Percentiles rank a stretch among this genome's conserved stretches.
phyloP scores from a whole-genome alignment of 345 rosid species.

The Eucalyptus curtisii region DNA sequence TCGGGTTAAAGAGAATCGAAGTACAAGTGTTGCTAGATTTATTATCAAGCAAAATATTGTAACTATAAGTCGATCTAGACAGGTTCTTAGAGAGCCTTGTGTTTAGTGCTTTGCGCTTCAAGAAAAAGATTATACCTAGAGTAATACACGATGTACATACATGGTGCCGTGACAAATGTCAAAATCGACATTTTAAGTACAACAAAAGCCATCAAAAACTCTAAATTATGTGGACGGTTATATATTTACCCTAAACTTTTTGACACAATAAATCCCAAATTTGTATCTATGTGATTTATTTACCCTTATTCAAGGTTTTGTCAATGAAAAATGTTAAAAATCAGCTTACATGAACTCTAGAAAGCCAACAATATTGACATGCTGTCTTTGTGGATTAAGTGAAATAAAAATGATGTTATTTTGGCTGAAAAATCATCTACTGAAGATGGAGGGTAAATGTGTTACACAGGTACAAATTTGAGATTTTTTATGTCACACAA shows the following conservation, averaged over 20 bases:
- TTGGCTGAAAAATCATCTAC: rapidly evolving
- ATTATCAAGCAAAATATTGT: neutral
- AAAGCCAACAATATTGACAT: no score
- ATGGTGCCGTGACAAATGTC: neutral
- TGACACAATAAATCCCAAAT: no score
- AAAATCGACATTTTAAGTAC: neutral
- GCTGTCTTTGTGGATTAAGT: no score
- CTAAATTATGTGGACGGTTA: no score
- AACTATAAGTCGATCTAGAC: neutral
- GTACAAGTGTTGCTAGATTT: neutral
- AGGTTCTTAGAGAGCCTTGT: neutral
- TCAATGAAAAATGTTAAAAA: no score
- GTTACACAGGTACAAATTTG: no score
- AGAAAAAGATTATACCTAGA: neutral
- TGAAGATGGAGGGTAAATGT: no score
- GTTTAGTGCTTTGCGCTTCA: neutral
- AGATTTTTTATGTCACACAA: no score
- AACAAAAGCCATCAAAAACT: no score
- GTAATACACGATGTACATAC: neutral
- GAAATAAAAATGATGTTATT: no score
- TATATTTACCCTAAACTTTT: rapidly evolving
- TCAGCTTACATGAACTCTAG: rapidly evolving
- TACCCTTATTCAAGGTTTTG: no score
- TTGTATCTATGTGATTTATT: no score
- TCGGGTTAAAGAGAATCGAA: neutral